phyloP scores from a whole-genome alignment of 2,329 filamentous ascomycete species.

The Ophiostoma australiae region DNA sequence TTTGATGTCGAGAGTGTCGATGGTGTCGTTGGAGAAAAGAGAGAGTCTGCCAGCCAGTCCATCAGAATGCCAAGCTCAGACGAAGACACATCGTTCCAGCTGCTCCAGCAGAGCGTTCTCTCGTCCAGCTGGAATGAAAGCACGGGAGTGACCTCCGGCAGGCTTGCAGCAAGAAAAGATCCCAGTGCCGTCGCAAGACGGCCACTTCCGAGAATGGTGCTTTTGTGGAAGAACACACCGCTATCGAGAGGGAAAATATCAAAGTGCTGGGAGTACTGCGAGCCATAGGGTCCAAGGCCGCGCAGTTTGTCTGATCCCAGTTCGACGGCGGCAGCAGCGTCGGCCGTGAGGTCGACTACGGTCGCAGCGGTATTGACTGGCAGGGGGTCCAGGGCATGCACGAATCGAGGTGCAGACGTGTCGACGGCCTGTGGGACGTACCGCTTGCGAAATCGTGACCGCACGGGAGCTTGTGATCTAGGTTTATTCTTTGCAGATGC shows the following conservation, averaged over 20 bases:
- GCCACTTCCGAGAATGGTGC: constrained; percentile 55
- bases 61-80: constrained; percentile 59
- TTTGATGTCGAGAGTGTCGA: too few relatives aligned
- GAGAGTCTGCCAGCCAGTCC: constrained; percentile 45
- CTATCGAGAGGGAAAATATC: constrained; percentile 55
- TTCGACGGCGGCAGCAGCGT: constrained; percentile 20
- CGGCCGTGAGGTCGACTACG: neutral
- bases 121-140: constrained; percentile 43
- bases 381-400: constrained; percentile 51
- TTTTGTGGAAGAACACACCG: constrained; percentile 56
- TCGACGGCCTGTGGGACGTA: constrained; percentile 44
- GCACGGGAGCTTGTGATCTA: constrained; percentile 19
- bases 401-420: constrained; percentile 48
- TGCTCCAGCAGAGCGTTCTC: constrained; percentile 49
- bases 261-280: constrained; percentile 58
- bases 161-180: neutral
- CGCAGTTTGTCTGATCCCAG: constrained; percentile 39
- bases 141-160: constrained; percentile 23
- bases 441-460: constrained; percentile 42
- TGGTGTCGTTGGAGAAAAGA: neutral
- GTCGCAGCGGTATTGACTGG: constrained; percentile 28
- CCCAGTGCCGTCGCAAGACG: constrained; percentile 41
- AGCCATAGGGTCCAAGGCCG: constrained; percentile 57
- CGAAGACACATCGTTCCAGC: constrained; percentile 54
- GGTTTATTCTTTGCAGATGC: neutral